phyloP scores from a whole-genome alignment of 768 basidiomycete species.

The Floccularia luteovirens region DNA sequence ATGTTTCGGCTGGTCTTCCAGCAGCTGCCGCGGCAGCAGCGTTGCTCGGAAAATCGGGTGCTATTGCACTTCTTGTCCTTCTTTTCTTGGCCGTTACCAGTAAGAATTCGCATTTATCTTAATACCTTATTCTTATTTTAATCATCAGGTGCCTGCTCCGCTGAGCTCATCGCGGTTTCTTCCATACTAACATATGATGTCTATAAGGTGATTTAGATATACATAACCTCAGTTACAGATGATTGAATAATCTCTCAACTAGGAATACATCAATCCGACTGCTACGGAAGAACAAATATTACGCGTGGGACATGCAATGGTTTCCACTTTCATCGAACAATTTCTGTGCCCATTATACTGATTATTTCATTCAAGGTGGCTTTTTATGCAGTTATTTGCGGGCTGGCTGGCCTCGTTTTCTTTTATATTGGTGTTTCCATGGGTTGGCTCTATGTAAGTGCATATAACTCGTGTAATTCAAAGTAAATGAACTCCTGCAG shows the following conservation, averaged over 20 bases:
- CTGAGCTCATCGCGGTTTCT: slow-evolving; percentile 90
- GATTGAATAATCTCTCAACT: neutral
- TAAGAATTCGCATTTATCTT: too few species aligned
- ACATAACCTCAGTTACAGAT: neutral
- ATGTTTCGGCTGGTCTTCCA: slow-evolving; percentile 86
- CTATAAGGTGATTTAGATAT: slow-evolving; percentile 46
- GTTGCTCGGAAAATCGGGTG: slow-evolving; percentile 74
- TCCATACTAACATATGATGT: slow-evolving; percentile 79
- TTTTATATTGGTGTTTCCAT: slow-evolving; percentile 87
- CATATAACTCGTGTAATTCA: neutral
- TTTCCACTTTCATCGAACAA: too few species aligned
- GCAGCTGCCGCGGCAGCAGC: slow-evolving; percentile 80
- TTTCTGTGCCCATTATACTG: too few species aligned
- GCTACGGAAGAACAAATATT: slow-evolving; percentile 74
- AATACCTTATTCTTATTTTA: too few species aligned
- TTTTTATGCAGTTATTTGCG: slow-evolving; percentile 71
- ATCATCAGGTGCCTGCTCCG: slow-evolving; percentile 51
- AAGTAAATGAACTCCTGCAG: slow-evolving; percentile 21
- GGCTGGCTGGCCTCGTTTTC: slow-evolving; percentile 78
- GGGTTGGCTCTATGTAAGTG: slow-evolving; percentile 86
- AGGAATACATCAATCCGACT: slow-evolving; percentile 75
- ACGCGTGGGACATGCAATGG: slow-evolving; percentile 60
- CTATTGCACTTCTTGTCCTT: slow-evolving; percentile 68
- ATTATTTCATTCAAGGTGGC: too few species aligned
- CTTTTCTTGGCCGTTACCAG: slow-evolving; percentile 85